phyloP scores from a whole-genome alignment of 2,329 filamentous ascomycete genomes.

The Clonostachys rosea region DNA sequence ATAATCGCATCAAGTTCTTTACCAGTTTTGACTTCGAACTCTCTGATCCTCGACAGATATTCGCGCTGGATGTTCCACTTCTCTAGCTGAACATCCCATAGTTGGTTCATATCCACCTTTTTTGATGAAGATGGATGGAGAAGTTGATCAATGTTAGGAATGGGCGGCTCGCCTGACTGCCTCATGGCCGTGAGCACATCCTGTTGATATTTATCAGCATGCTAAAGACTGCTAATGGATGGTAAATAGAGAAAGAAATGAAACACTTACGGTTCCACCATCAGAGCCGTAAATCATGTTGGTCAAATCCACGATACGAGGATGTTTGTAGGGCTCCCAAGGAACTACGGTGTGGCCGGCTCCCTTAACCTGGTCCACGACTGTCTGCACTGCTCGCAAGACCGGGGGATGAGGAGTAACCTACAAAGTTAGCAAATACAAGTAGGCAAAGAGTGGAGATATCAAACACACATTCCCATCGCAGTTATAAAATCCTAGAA shows the following conservation, averaged over 20 bases:
- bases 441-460: slow-evolving; percentile 64
- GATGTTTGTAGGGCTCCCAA: slow-evolving; percentile 22
- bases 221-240: not conserved
- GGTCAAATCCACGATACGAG: slow-evolving; percentile 13
- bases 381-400: slow-evolving; percentile 17
- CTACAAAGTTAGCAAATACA: slow-evolving; percentile 20
- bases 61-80: slow-evolving; percentile 24
- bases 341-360: slow-evolving; percentile 18
- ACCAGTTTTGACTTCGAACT: slow-evolving; percentile 8
- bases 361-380: slow-evolving; percentile 13
- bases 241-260: slow-evolving; percentile 7
- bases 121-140: slow-evolving; percentile 7
- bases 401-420: slow-evolving; percentile 13
- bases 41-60: slow-evolving; percentile 17
- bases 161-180: slow-evolving; percentile 26
- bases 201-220: slow-evolving; percentile 5
- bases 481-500: slow-evolving; percentile 23
- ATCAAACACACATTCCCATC: slow-evolving; percentile 35
- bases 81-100: slow-evolving; percentile 17
- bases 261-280: slow-evolving; percentile 7
- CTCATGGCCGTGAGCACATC: slow-evolving; percentile 17
- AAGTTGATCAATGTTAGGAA: slow-evolving; percentile 20
- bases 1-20: slow-evolving; percentile 29
- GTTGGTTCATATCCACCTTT: slow-evolving; percentile 15
- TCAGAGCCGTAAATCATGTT: slow-evolving; percentile 19